These are phyloP conservation scores for Sugiyamaella neomexicana DNA, from an alignment of 1,139 yeast species.

Conservation along the genomic window DNA sequence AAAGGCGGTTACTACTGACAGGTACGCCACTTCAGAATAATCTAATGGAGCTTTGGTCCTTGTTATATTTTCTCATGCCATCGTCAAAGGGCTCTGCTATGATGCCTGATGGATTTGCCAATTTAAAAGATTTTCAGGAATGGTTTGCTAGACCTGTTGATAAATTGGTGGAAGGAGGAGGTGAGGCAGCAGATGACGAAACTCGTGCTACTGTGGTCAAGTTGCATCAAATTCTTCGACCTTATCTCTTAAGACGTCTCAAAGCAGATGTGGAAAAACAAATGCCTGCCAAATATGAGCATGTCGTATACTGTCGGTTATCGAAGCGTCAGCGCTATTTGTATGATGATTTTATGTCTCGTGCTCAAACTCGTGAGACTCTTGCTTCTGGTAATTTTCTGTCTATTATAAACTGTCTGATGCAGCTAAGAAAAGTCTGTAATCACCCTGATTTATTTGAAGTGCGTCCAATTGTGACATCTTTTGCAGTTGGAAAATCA, in stretches of 20 bases:
- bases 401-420: constrained; percentile 92
- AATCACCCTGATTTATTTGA: constrained; percentile 97
- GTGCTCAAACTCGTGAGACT: constrained; percentile 94
- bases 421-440: constrained; percentile 97
- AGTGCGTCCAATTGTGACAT: constrained; percentile 90
- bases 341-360: constrained; percentile 95
- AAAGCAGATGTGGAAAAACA: constrained; percentile 98
- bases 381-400: constrained; percentile 92
- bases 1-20: constrained; percentile 79
- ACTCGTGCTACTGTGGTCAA: constrained; percentile 83
- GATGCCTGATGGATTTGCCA: constrained; percentile 97
- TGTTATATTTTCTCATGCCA: constrained; percentile 93
- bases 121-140: constrained; percentile 90
- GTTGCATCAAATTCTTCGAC: constrained; percentile 89
- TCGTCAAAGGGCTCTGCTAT: constrained; percentile 65
- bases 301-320: constrained; percentile 84
- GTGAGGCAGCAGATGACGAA: constrained; percentile 62
- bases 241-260: constrained; percentile 84
- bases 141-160: constrained; percentile 99
- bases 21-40: constrained; percentile 97
- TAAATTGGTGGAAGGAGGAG: constrained; percentile 76
- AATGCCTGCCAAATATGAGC: constrained; percentile 98
- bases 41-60: constrained; percentile 90
- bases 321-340: constrained; percentile 89
- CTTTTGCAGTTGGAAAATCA: constrained; percentile 71